Base-by-base conservation (phyloP, 495 filamentous ascomycete genomes). In the Aspergillus kassunensis region DNA sequence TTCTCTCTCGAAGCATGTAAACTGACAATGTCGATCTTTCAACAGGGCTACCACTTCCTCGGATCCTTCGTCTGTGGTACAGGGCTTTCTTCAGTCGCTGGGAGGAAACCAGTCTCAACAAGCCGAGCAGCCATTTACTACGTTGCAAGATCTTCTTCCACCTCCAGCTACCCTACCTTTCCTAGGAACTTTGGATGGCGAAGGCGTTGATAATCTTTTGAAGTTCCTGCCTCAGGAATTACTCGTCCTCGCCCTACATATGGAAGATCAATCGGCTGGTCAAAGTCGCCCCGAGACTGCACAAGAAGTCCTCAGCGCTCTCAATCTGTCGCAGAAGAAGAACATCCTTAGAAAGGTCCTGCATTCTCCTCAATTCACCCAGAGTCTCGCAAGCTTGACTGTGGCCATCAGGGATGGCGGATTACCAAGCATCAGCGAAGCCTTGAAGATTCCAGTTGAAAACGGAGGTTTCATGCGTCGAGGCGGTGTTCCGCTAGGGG, bases 401-500 rank as follows among this genome's bases (percentile, higher is more conserved):
- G 78, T 87, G 62, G 93, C 93, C 19, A 75, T 99, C 39, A 73
- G 92, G 49, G 92, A 99, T 61, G 93, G 93, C n/a, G 93, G 90
- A 0, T 70, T 99, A 43, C 89, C 91, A 11, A 92, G 81, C 57
- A 86, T 99, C 49, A 86, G 90, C 18, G 90, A 95, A 55, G 91
- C 91, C 19, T 68, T 99, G 25, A 78, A 84, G 16, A 80, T 97
- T 49, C 78, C 80, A 43, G 80, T 98, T 18, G 78, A 82, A 52
- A 89, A 95, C 66, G 89, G 89, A 36, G 93, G 92, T 7, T 85
- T 86, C 52, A 79, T 93, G 58, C 76, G 76, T 55, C 65, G 71
- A 44, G 85, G 87, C 12, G 82, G 80, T 46, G 81, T 95, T 67
- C 89, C 91, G 5, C 67, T 95, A n/a, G 90, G 89, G 49, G 92